A percentile compares a stretch with the other conserved stretches of the same genome.
These are phyloP conservation scores for Durio zibethinus DNA, from an alignment of 345 rosid genomes.

Conservation along the genomic window DNA sequence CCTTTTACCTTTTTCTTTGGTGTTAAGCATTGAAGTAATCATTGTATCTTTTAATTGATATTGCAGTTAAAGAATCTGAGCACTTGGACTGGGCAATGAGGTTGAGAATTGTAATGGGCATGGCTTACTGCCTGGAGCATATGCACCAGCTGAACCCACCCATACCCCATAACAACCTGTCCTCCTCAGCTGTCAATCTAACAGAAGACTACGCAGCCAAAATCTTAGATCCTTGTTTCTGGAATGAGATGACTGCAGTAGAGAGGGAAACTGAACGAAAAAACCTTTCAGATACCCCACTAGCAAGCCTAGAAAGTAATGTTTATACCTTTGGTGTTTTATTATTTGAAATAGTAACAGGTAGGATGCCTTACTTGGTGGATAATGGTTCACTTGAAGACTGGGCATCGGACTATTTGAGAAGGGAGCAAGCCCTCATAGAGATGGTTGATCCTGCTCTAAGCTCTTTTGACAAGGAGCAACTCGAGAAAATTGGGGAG, in stretches of 20 bases:
- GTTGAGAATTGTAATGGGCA: slow-evolving; percentile 79
- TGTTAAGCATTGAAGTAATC: background rate
- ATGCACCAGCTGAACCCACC: slow-evolving; percentile 81
- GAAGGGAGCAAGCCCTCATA: slow-evolving; percentile 30
- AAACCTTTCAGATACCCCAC: slow-evolving; percentile 27
- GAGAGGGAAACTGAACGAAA: slow-evolving; percentile 33
- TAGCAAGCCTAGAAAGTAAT: slow-evolving; percentile 37
- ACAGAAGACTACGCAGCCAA: slow-evolving; percentile 92
- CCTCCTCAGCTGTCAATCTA: slow-evolving; percentile 63
- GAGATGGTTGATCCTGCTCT: slow-evolving; percentile 75
- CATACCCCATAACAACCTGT: slow-evolving; percentile 53
- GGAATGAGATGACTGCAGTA: slow-evolving; percentile 43
- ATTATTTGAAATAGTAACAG: slow-evolving; percentile 74
- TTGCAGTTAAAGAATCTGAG: slow-evolving; percentile 84
- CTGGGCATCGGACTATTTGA: slow-evolving; percentile 54
- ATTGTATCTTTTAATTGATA: background rate
- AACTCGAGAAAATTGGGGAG: slow-evolving; percentile 49
- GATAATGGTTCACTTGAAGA: slow-evolving; percentile 43
- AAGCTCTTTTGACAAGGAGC: slow-evolving; percentile 44
- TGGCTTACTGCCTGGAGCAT: slow-evolving; percentile 78
- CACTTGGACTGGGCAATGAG: slow-evolving; percentile 86
- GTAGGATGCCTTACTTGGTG: slow-evolving; percentile 51
- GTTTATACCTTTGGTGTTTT: slow-evolving; percentile 74
- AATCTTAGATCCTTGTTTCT: slow-evolving; percentile 64
- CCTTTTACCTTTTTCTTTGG: background rate